A percentile compares a stretch with the other conserved stretches of the same genome.
phyloP scores from a whole-genome alignment of 2,329 filamentous ascomycete genomes.

The Emericellopsis atlantica region DNA sequence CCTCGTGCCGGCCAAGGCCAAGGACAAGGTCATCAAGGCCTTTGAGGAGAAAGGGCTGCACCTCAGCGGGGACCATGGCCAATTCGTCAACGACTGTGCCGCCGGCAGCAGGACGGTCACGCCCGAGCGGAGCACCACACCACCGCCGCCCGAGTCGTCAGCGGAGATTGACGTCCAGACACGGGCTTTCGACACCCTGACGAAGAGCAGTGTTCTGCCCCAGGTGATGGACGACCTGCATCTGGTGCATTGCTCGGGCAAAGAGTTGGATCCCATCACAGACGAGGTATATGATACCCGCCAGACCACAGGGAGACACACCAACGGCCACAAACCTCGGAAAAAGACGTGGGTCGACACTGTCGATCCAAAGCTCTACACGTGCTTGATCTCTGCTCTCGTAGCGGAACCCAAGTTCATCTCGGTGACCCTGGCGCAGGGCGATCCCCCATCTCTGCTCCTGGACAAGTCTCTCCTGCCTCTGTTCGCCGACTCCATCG shows the following conservation, averaged over 20 bases:
- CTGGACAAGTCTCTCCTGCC: constrained; percentile 55
- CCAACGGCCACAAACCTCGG: constrained; percentile 18
- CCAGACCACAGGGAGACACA: constrained; percentile 19
- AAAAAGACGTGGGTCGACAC: constrained; percentile 40
- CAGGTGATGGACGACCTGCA: constrained; percentile 55
- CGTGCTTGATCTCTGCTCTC: constrained; percentile 48
- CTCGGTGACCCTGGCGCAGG: constrained; percentile 60
- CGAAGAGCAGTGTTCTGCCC: constrained; percentile 61
- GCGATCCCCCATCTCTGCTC: constrained; percentile 62
- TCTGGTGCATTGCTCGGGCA: constrained; percentile 72
- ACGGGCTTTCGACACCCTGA: constrained; percentile 75
- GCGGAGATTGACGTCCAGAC: constrained; percentile 68
- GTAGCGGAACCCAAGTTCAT: constrained; percentile 55
- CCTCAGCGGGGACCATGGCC: constrained; percentile 61
- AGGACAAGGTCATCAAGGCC: constrained; percentile 61
- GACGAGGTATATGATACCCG: constrained; percentile 16
- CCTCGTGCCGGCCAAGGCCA: constrained; percentile 67
- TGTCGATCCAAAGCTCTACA: constrained; percentile 51
- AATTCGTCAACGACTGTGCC: constrained; percentile 45
- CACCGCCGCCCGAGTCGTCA: constrained; percentile 69
- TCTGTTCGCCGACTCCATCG: constrained; percentile 59
- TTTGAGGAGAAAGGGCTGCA: constrained; percentile 72
- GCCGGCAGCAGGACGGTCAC: constrained; percentile 10
- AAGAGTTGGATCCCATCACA: constrained; percentile 29
- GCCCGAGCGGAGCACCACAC: constrained; percentile 18